phyloP scores from a whole-genome alignment of 139 green algal species.

The Haematococcus sp. region DNA sequence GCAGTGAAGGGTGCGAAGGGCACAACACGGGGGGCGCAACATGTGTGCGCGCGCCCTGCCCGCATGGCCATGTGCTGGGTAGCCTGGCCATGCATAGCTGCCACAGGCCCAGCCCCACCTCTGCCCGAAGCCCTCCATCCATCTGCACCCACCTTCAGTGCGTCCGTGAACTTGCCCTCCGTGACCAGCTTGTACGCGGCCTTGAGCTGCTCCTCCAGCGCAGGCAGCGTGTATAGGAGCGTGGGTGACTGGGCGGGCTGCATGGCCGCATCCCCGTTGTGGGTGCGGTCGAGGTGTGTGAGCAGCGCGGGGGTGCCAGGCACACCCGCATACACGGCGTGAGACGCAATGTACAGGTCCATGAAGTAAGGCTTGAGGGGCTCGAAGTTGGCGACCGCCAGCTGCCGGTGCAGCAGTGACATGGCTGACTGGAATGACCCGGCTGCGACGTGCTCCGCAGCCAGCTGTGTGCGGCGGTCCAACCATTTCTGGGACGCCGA shows the following conservation, averaged over 20 bases:
- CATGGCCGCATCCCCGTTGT: slow-evolving; percentile 50
- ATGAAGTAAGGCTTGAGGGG: slow-evolving; percentile 86
- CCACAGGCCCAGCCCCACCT: too few species aligned
- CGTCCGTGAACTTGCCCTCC: slow-evolving; percentile 98
- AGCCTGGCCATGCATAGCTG: too few species aligned
- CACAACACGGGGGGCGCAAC: neutral
- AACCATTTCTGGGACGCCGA: slow-evolving; percentile 80
- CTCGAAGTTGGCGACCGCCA: slow-evolving; percentile 89
- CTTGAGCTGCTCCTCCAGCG: slow-evolving; percentile 65
- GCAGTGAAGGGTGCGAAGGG: neutral
- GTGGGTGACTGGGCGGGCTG: slow-evolving; percentile 64
- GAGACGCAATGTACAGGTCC: slow-evolving; percentile 72
- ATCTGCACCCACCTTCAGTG: slow-evolving; percentile 64
- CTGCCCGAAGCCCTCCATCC: too few species aligned
- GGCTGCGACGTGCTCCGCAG: slow-evolving; percentile 80
- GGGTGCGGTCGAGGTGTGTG: slow-evolving; percentile 69
- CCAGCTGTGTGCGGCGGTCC: slow-evolving; percentile 60
- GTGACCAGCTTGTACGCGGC: slow-evolving; percentile 92
- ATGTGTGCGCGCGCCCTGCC: too few species aligned
- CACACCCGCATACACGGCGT: slow-evolving; percentile 67
- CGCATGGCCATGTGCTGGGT: too few species aligned
- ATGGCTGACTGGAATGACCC: slow-evolving; percentile 89
- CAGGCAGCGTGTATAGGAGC: slow-evolving; percentile 72
- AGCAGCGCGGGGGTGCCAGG: slow-evolving; percentile 58
- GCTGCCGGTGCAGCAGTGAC: slow-evolving; percentile 89